phyloP scores from a whole-genome alignment of 1,284 basidiomycete genomes.

The Cryptococcus floricola region DNA sequence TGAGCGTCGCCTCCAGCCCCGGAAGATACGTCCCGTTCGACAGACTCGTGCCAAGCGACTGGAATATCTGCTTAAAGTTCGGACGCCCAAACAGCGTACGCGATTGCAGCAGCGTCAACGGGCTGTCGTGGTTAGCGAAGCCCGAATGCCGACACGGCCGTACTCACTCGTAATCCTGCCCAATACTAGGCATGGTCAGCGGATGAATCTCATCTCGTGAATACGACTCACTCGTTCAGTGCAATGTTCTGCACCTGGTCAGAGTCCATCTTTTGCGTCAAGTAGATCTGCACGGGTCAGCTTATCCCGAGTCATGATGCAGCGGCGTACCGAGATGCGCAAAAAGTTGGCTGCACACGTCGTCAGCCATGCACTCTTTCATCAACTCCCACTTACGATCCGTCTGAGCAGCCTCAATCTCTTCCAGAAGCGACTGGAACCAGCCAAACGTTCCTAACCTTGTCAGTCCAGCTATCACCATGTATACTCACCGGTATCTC shows the following conservation, averaged over 20 bases:
- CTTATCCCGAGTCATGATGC: background rate
- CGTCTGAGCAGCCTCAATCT: constrained; percentile 76
- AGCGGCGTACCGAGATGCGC: constrained; percentile 56
- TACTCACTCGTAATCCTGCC: constrained; percentile 28
- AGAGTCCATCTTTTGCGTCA: constrained; percentile 77
- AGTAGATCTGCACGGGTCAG: constrained; percentile 62
- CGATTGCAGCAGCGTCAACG: constrained; percentile 74
- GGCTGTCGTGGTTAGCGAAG: constrained; percentile 61
- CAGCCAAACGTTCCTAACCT: constrained; percentile 71
- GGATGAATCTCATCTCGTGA: constrained; percentile 23
- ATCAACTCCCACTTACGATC: constrained; percentile 59
- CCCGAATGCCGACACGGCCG: background rate
- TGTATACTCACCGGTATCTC: constrained; percentile 58
- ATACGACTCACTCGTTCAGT: constrained; percentile 56
- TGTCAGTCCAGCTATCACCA: background rate
- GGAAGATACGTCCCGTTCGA: constrained; percentile 73
- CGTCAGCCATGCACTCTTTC: background rate
- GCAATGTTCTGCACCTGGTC: constrained; percentile 88
- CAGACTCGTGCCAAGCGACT: constrained; percentile 65
- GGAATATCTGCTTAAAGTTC: constrained; percentile 75
- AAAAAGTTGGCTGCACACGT: constrained; percentile 68
- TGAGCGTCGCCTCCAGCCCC: constrained; percentile 68
- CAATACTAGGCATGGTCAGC: constrained; percentile 36
- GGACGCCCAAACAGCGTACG: constrained; percentile 85
- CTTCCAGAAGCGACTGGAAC: constrained; percentile 80